These are phyloP conservation scores for Chrysoporthe cubensis DNA, from an alignment of 2,329 filamentous ascomycete genomes.

Conservation along the genomic window DNA sequence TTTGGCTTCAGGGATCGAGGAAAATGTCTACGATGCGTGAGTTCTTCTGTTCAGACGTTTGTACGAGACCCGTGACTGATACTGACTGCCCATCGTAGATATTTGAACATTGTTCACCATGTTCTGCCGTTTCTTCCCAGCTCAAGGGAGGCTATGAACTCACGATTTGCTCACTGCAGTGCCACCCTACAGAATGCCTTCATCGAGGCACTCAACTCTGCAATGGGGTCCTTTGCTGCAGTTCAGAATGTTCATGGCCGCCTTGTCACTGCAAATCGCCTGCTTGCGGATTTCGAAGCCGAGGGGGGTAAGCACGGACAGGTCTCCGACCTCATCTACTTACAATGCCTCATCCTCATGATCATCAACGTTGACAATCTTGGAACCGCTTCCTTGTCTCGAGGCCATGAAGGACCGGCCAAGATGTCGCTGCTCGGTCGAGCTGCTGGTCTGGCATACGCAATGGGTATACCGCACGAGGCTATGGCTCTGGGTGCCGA, in stretches of 20 bases:
- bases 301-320: constrained; percentile 43
- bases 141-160: constrained; percentile 58
- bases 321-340: constrained; percentile 58
- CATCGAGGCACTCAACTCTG: constrained; percentile 62
- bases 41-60: constrained; percentile 29
- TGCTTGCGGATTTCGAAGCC: constrained; percentile 58
- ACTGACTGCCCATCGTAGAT: constrained; percentile 45
- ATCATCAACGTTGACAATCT: constrained; percentile 67
- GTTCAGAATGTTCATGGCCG: constrained; percentile 42
- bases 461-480: constrained; percentile 54
- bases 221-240: constrained; percentile 56
- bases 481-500: constrained; percentile 46
- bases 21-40: constrained; percentile 51
- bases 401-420: constrained; percentile 49
- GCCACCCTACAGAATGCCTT: constrained; percentile 65
- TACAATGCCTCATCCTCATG: constrained; percentile 70
- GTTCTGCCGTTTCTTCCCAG: constrained; percentile 68
- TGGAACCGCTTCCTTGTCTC: constrained; percentile 46
- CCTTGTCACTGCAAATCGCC: constrained; percentile 48
- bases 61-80: neutral
- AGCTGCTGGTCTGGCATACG: constrained; percentile 68
- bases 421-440: constrained; percentile 63
- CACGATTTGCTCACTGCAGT: constrained; percentile 60
- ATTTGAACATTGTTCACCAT: constrained; percentile 67
- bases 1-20: constrained; percentile 45